Evolutionary conservation across 164 flowering plant genomes (phyloP).

Genomic region (Buxus sempervirens): DNA sequence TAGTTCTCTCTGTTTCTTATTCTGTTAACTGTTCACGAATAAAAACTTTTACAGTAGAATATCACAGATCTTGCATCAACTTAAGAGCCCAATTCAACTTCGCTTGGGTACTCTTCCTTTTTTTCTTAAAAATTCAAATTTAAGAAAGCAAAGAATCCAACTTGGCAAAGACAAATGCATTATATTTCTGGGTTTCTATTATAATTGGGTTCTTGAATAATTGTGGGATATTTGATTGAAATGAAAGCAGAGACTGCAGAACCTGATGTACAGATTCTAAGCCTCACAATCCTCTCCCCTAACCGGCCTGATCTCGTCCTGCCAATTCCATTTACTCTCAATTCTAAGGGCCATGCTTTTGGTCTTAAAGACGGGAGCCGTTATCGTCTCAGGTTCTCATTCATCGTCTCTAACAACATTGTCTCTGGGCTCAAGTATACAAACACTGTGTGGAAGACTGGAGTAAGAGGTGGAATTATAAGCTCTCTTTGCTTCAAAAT

Average conservation of each 20-base stretch:
- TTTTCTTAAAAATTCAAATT: too few species aligned
- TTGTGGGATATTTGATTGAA: constrained; percentile 1
- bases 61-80: not conserved
- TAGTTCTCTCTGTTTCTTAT: not conserved
- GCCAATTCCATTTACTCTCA: constrained; percentile 36
- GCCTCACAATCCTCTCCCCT: constrained; percentile 40
- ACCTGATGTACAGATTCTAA: constrained; percentile 41
- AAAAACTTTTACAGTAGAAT: not conserved
- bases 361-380: constrained; percentile 46
- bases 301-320: constrained; percentile 33
- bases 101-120: not conserved
- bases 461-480: constrained; percentile 33
- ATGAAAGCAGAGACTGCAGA: constrained; percentile 31
- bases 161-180: too few species aligned
- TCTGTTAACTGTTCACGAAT: not conserved
- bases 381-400: constrained; percentile 43
- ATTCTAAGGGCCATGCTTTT: constrained; percentile 34
- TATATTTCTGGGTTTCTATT: not conserved
- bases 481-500: not conserved
- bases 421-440: constrained; percentile 54
- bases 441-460: constrained; percentile 56
- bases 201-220: not conserved
- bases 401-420: constrained; percentile 42
- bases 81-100: constrained; percentile 3
- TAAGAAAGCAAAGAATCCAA: too few species aligned